A percentile compares a stretch with the other conserved stretches of the same genome.
phyloP scores from a whole-genome alignment of 2,329 filamentous ascomycete genomes.

The Colletotrichum higginsianum region DNA sequence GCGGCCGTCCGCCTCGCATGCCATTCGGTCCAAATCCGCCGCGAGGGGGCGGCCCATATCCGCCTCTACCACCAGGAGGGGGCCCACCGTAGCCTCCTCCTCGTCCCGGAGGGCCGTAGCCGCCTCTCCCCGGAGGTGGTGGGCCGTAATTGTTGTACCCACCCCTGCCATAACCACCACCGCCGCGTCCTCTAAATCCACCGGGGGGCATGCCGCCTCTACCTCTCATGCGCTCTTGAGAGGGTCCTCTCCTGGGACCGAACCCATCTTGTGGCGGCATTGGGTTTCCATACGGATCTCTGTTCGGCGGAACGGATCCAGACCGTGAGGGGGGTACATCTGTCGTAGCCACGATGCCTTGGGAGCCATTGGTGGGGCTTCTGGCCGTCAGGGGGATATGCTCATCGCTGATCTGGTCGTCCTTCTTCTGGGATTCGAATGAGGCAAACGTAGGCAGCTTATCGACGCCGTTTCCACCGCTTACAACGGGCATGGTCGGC shows the following conservation, averaged over 20 bases:
- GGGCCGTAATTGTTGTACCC: slow-evolving; percentile 53
- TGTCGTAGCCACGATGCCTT: slow-evolving; percentile 60
- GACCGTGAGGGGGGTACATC: slow-evolving; percentile 54
- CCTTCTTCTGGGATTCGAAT: slow-evolving; percentile 78
- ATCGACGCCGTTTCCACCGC: slow-evolving; percentile 68
- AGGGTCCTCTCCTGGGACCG: slow-evolving; percentile 62
- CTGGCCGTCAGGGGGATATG: slow-evolving; percentile 78
- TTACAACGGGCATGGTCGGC: slow-evolving; percentile 71
- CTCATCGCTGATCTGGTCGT: slow-evolving; percentile 77
- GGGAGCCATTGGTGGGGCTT: slow-evolving; percentile 72
- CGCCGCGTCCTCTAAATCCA: slow-evolving; percentile 62
- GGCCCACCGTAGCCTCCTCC: slow-evolving; percentile 49
- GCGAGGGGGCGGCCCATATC: slow-evolving; percentile 61
- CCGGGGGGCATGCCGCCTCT: slow-evolving; percentile 61
- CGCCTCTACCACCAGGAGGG: slow-evolving; percentile 57
- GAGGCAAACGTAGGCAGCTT: slow-evolving; percentile 71
- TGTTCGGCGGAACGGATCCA: slow-evolving; percentile 55
- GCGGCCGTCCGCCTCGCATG: slow-evolving; percentile 57
- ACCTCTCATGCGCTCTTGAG: slow-evolving; percentile 66
- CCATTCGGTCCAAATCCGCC: slow-evolving; percentile 53
- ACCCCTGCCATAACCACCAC: slow-evolving; percentile 58
- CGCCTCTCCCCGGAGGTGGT: slow-evolving; percentile 57
- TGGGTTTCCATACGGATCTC: slow-evolving; percentile 77
- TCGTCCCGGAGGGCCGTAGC: slow-evolving; percentile 58
- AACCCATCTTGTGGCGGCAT: slow-evolving; percentile 62